A percentile compares a stretch with the other conserved stretches of the same genome.
Conservation (phyloP, 2,329 filamentous ascomycete species). For the Aspergillus pseudoglaucus region DNA sequence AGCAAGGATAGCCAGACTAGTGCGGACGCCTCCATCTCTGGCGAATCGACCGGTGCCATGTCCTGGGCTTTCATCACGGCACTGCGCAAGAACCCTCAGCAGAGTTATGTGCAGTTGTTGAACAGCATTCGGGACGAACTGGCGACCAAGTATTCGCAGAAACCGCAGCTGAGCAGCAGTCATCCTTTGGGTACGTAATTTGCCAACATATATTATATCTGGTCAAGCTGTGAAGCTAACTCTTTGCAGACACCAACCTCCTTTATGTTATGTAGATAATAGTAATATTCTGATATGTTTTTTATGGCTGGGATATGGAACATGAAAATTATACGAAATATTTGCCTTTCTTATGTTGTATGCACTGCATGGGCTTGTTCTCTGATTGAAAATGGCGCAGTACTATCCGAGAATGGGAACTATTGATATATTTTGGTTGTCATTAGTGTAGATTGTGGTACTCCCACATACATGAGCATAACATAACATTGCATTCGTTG, state of each 20-base stretch:
- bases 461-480: too few species aligned
- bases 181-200: constrained; percentile 76
- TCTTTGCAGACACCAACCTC: constrained; percentile 53
- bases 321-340: not conserved
- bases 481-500: too few species aligned
- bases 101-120: constrained; percentile 91
- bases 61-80: constrained; percentile 93
- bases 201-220: not conserved
- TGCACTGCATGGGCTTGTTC: too few species aligned
- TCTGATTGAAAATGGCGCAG: too few species aligned
- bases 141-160: constrained; percentile 79
- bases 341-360: too few species aligned
- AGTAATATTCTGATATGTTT: not conserved
- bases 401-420: too few species aligned
- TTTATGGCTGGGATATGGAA: not conserved
- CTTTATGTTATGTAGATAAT: constrained; percentile 58
- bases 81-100: constrained; percentile 85
- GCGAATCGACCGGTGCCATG: constrained; percentile 94
- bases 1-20: constrained; percentile 95
- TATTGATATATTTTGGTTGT: too few species aligned
- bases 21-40: constrained; percentile 79
- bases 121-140: constrained; percentile 93
- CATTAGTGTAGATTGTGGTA: too few species aligned
- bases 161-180: constrained; percentile 92
- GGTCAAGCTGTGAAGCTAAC: constrained; percentile 4